These are phyloP conservation scores for Epichloe scottii DNA, from an alignment of 2,329 filamentous ascomycete genomes.

Conservation along the genomic window DNA sequence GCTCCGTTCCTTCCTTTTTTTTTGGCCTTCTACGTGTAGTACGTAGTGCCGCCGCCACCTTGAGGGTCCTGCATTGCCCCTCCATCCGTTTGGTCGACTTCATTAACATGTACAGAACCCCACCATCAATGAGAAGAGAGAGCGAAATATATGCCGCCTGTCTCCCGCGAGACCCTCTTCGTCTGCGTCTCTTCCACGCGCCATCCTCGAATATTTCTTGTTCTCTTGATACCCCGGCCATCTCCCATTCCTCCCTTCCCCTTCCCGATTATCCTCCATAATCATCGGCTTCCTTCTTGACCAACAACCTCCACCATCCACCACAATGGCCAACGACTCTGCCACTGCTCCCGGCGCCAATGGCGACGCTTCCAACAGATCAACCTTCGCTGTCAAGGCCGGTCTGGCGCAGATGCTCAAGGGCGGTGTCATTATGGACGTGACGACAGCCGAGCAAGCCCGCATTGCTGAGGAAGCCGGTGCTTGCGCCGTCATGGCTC, in stretches of 20 bases:
- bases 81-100: background rate
- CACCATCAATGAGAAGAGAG: constrained; percentile 1
- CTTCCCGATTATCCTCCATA: background rate
- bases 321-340: constrained; percentile 23
- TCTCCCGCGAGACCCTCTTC: no score
- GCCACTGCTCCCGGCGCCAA: constrained; percentile 15
- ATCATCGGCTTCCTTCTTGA: background rate
- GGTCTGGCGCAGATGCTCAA: constrained; percentile 97
- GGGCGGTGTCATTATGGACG: constrained; percentile 99
- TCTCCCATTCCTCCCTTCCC: background rate
- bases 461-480: constrained; percentile 96
- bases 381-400: constrained; percentile 79
- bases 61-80: constrained; percentile 1
- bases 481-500: constrained; percentile 93
- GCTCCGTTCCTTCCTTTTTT: background rate
- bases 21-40: background rate
- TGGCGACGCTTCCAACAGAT: constrained; percentile 25
- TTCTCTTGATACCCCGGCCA: background rate
- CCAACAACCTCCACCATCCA: no score
- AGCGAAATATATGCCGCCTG: background rate
- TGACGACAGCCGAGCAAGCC: constrained; percentile 84
- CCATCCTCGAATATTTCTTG: background rate
- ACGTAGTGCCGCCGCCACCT: background rate
- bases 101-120: background rate
- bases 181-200: background rate